A percentile compares a stretch with the other conserved stretches of the same genome.
Evolutionary conservation across 208 protist species (phyloP).

Genomic region (Leishmania lainsoni): DNA sequence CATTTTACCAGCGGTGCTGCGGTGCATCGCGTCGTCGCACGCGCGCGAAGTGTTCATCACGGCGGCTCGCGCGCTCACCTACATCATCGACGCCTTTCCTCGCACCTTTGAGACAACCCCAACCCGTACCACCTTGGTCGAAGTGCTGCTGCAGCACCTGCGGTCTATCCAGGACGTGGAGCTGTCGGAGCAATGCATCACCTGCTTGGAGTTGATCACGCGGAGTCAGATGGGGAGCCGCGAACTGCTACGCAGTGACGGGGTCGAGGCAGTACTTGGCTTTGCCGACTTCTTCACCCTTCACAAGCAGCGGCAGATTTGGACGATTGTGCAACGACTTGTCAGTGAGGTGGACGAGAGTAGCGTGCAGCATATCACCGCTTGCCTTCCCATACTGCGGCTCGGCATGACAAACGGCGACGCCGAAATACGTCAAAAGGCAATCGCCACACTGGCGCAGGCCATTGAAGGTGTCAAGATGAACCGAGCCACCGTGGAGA

Average conservation of each 20-base stretch:
- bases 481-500: constrained; percentile 45
- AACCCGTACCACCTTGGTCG: constrained; percentile 49
- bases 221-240: constrained; percentile 36
- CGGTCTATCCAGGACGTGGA: constrained; percentile 94
- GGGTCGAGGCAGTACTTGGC: constrained; percentile 81
- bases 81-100: constrained; percentile 90
- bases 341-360: constrained; percentile 58
- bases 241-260: constrained; percentile 66
- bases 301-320: constrained; percentile 87
- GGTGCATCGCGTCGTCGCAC: constrained; percentile 75
- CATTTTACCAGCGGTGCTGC: constrained; percentile 72
- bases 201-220: constrained; percentile 91
- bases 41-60: constrained; percentile 91
- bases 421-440: constrained; percentile 68
- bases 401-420: constrained; percentile 69
- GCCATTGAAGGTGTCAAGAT: constrained; percentile 56
- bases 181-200: constrained; percentile 93
- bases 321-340: constrained; percentile 73
- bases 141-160: constrained; percentile 80
- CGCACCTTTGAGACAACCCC: constrained; percentile 58
- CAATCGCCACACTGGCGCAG: constrained; percentile 52
- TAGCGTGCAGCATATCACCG: constrained; percentile 52
- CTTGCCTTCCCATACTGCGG: constrained; percentile 75
- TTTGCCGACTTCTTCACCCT: constrained; percentile 96
- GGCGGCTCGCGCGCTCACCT: constrained; percentile 85